Base-by-base conservation (phyloP, 345 rosid genomes). In the Citrus reticulata region DNA sequence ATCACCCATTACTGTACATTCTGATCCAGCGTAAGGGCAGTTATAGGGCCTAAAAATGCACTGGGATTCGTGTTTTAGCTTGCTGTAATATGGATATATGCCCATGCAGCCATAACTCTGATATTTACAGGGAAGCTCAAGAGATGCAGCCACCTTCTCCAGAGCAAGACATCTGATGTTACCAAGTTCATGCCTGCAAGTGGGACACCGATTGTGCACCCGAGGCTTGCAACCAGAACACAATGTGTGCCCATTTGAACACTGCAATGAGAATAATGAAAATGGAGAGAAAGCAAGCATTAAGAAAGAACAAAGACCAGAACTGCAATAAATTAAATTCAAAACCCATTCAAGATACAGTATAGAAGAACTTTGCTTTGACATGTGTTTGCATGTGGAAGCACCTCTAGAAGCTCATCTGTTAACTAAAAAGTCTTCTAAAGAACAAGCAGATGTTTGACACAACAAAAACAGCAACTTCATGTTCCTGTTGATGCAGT, bases 61-160 rank as follows among this genome's bases (percentile, higher is more conserved):
- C 57, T 89, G 97, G 1, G 91, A 85, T 80, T 93, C 97, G 25
- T 91, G 97, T 70, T 93, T 93, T 77, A 87, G 86, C 85, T 91
- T 93, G 92, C 92, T 90, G 90, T 93, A 91, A 80, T 93, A 93
- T 2, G 97, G 97, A 80, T 91, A 91, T 82, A 93, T 86, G 77
- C 92, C 95, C 1, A 81, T 22, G 73, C 97, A 91, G 76, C 97
- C 97, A 75, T 83, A 91, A 77, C 86, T 90, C 81, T 91, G 97
- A 83, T 87, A 89, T 88, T 86, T 93, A 84, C 97, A 93, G 2
- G 97, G 95, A 85, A 93, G 93, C 68, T 93, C 92, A 42, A 93
- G 90, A 72, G 95, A 93, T 54, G 97, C 97, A 32, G 97, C 97
- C 74, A 93, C 91, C 81, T 93, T 91, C 86, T 93, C 97, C 75